Evolutionary conservation across 2,329 filamentous ascomycete species (phyloP).

Genomic region (Trichophyton rubrum): DNA sequence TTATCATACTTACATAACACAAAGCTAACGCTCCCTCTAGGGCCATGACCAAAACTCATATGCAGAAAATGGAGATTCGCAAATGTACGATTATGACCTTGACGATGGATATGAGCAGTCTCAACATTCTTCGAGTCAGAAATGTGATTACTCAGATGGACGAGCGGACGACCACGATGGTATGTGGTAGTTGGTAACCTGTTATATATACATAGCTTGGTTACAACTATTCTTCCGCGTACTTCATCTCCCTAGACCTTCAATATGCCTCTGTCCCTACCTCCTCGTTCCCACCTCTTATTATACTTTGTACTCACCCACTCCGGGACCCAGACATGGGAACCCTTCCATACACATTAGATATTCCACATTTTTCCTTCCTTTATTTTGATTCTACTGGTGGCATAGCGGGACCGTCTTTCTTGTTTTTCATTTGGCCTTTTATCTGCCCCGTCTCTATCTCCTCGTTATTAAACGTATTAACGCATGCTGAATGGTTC

Average conservation of each 20-base stretch:
- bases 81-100: constrained; percentile 41
- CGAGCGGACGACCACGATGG: constrained; percentile 29
- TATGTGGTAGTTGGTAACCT: constrained; percentile 31
- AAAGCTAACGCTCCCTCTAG: constrained; percentile 7
- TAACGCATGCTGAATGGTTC: neutral
- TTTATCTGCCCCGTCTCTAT: neutral
- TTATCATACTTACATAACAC: neutral
- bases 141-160: constrained; percentile 30
- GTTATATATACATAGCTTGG: neutral
- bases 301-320: neutral
- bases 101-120: constrained; percentile 29
- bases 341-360: neutral
- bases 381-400: neutral
- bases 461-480: neutral
- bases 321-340: neutral
- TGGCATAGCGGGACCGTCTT: constrained; percentile 14
- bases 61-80: constrained; percentile 35
- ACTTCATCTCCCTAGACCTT: neutral
- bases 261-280: neutral
- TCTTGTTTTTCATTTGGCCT: neutral
- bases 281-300: neutral
- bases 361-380: neutral
- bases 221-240: neutral
- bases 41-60: constrained; percentile 25
- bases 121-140: constrained; percentile 27